Conservation (phyloP, 139 green algal species). For the Astrephomene gubernaculifera region DNA sequence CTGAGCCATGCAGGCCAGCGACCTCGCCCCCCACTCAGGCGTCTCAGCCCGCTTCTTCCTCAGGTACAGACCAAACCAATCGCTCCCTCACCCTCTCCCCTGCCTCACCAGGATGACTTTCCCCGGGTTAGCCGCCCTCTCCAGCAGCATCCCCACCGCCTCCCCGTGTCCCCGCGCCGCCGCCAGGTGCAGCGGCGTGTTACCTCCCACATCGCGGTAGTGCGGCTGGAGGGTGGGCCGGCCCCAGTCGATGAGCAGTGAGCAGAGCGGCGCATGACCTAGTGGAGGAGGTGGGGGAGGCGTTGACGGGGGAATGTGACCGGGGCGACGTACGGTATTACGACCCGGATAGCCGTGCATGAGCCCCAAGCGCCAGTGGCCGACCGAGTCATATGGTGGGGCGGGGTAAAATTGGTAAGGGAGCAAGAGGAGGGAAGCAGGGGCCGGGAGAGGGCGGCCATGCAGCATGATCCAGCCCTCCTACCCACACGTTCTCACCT, state of each 20-base stretch:
- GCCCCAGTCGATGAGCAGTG: background rate
- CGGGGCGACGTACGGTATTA: no score
- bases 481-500: background rate
- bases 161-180: background rate
- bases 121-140: background rate
- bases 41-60: no score
- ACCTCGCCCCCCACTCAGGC: no score
- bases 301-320: no score
- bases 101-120: background rate
- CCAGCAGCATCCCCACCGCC: background rate
- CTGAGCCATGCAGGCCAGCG: no score
- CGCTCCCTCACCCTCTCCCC: background rate
- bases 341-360: no score
- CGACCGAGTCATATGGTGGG: no score
- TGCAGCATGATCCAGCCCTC: background rate
- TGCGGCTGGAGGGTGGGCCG: background rate
- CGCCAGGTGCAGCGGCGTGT: slow-evolving; percentile 34
- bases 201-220: background rate
- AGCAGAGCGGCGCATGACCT: background rate
- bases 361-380: no score
- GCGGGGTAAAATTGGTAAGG: no score
- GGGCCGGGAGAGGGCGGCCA: background rate
- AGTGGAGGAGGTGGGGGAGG: background rate
- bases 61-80: no score
- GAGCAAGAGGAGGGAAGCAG: no score